Evolutionary conservation across 331 rosid genomes (phyloP).

Genomic region (Malus hybrid): DNA sequence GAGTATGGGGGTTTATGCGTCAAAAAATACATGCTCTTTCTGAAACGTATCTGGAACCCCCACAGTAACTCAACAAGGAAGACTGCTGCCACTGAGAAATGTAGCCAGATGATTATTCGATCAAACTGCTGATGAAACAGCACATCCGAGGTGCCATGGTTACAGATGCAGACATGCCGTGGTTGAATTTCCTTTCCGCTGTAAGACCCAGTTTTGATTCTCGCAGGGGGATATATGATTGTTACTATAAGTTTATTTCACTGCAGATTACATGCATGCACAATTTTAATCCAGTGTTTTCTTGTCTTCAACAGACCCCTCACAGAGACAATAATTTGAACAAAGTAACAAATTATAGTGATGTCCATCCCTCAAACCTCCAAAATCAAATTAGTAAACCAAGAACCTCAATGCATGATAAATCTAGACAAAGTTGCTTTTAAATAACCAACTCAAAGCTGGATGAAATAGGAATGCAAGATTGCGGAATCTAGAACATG

Average conservation of each 20-base stretch:
- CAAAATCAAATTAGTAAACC: not conserved
- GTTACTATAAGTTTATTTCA: conserved; percentile 3
- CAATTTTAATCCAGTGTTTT: not conserved
- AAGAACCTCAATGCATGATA: not conserved
- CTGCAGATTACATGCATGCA: conserved; percentile 13
- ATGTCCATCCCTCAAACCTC: conserved; percentile 3
- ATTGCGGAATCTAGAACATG: not conserved
- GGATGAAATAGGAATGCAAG: not conserved
- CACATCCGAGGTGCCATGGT: conserved; percentile 14
- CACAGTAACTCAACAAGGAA: conserved; percentile 56
- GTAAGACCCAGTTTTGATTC: conserved; percentile 24
- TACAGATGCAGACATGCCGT: conserved; percentile 12
- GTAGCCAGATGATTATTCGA: conserved; percentile 14
- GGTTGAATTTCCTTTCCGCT: conserved; percentile 24
- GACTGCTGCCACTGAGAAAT: conserved; percentile 22
- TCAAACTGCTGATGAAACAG: conserved; percentile 20
- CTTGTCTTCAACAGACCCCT: not conserved
- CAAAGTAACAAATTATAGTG: not conserved
- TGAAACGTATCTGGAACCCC: conserved; percentile 60
- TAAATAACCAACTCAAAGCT: not conserved
- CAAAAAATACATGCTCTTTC: conserved; percentile 50
- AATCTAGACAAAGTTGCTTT: not conserved
- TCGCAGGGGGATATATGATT: conserved; percentile 16
- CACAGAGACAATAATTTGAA: not conserved
- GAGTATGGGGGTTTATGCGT: conserved; percentile 86